Base-by-base conservation (phyloP, 108 stramenopile species). In the Pseudonitzschia multiseries region DNA sequence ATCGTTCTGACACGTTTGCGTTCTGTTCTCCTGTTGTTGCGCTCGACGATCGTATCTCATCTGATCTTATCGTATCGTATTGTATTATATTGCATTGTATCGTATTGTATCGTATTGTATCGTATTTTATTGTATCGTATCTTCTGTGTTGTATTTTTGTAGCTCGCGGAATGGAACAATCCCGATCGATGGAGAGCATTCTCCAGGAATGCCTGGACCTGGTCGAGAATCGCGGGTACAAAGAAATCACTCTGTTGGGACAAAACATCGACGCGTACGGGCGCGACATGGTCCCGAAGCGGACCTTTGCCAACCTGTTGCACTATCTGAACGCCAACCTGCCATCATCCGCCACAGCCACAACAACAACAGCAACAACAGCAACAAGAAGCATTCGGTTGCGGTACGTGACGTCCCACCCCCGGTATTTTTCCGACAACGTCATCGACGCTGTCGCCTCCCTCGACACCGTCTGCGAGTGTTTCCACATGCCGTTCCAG, bases 211-310 rank as follows among this genome's bases (percentile, higher is more conserved):
- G 92, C 69, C 65, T 82, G 44, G 83, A 88, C 52, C 69, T 97
- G 44, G 50, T 63, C 2, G 28, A 78, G 88, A 79, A 31, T 40
- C 69, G 74, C 22, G 95, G 93, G 13, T 93, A 89, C 72, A 88
- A 87, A 53, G 95, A 96, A 79, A 72, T 96, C 5, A 97, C 96
- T 10, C 84, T 97, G 36, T 81, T 97, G 53, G 97, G 97, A 20
- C 97, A 97, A 81, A 97, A 97, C 80, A 94, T 97, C 64, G 96
- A 97, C 74, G 95, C 97, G 21, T 97, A 93, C 53, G 97, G 97
- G 26, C 76, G 97, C 8, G 96, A 96, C 68, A 89, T 96, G 89
- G 72, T 56, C 20, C 97, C 97, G 15, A 86, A 82, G 72, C 80
- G 93, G 51, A 86, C 79, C n/a, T 97, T 97, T 82, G 84, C 93